These are phyloP conservation scores for Phytophthora hybrid DNA, from an alignment of 352 stramenopile species.

Conservation along the genomic window DNA sequence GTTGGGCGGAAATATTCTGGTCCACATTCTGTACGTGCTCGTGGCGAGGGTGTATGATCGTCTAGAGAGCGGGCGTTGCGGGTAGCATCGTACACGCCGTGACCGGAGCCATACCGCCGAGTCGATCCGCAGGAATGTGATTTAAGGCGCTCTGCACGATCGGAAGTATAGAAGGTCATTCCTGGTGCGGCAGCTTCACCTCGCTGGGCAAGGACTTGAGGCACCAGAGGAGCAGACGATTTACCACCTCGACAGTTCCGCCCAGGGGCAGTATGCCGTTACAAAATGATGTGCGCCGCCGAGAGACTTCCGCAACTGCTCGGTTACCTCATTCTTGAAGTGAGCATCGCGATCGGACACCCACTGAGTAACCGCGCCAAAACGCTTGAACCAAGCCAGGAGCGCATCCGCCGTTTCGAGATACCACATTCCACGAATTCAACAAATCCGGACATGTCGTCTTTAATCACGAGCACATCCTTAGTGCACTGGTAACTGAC, in stretches of 20 bases:
- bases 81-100: neutral
- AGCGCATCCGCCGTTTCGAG: neutral
- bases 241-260: neutral
- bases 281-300: neutral
- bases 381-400: neutral
- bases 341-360: neutral
- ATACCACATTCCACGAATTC: neutral
- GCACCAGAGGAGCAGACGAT: neutral
- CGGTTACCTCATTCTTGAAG: neutral
- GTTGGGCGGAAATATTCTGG: no score
- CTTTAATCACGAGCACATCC: neutral
- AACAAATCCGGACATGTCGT: neutral
- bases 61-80: neutral
- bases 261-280: neutral
- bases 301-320: neutral
- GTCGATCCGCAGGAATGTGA: neutral
- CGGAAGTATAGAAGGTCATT: neutral
- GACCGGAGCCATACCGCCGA: neutral
- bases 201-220: neutral
- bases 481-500: neutral
- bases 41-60: neutral
- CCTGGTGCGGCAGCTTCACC: neutral
- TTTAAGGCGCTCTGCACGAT: neutral
- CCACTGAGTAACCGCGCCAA: neutral
- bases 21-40: neutral